Conservation (phyloP, 2,329 filamentous ascomycete genomes). For the Escovopsis sp. region DNA sequence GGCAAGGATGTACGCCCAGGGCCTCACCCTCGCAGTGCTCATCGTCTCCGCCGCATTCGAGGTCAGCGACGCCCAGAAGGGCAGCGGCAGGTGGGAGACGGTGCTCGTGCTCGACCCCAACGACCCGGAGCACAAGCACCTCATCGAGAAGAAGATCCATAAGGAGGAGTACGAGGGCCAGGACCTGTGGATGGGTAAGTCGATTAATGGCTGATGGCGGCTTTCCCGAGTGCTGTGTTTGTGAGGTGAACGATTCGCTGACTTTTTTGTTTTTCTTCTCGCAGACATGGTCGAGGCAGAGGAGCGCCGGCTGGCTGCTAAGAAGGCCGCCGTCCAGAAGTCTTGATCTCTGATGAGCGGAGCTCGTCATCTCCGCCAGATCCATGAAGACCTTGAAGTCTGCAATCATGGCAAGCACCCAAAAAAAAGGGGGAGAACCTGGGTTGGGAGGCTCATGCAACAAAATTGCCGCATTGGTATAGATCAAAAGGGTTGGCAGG, state of each 20-base stretch:
- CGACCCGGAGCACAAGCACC: conserved; percentile 66
- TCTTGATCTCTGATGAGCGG: too few species aligned
- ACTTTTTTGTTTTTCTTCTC: too few species aligned
- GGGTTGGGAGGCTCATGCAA: too few species aligned
- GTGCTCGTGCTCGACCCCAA: conserved; percentile 66
- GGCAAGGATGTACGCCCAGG: conserved; percentile 88
- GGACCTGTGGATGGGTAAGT: conserved; percentile 79
- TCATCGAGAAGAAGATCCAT: conserved; percentile 78
- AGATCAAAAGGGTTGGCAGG: too few species aligned
- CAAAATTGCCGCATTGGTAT: too few species aligned
- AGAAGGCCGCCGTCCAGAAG: conserved; percentile 14
- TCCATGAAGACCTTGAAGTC: neutral
- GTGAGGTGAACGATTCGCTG: too few species aligned
- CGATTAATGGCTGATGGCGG: neutral
- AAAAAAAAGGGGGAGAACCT: too few species aligned
- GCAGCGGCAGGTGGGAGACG: conserved; percentile 70
- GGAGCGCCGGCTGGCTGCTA: conserved; percentile 43
- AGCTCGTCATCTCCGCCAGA: too few species aligned
- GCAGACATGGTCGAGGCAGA: conserved; percentile 72
- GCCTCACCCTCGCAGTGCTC: conserved; percentile 70
- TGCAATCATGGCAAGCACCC: neutral
- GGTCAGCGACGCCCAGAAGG: conserved; percentile 59
- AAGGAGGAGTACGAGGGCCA: conserved; percentile 78
- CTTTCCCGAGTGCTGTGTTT: too few species aligned
- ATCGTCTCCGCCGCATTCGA: conserved; percentile 74